These are phyloP conservation scores for Hypoxylon lienhwacheense DNA, from an alignment of 495 filamentous ascomycete genomes.

Conservation along the genomic window DNA sequence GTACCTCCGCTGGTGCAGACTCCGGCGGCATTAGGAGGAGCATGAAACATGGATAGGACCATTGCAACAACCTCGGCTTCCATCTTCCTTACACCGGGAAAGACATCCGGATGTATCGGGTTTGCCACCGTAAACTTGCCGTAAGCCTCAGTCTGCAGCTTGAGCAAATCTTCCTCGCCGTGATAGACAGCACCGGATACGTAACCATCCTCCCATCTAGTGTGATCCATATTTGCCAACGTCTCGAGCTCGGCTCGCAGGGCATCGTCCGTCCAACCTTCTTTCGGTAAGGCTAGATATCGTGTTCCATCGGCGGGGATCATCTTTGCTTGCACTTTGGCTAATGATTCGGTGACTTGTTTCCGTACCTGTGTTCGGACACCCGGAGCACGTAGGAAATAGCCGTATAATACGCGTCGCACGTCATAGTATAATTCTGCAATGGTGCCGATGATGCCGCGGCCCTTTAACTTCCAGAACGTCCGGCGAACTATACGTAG, in stretches of 20 bases:
- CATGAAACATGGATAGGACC: conserved; percentile 90
- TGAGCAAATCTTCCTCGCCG: conserved; percentile 79
- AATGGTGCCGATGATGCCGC: conserved; percentile 79
- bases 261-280: conserved; percentile 80
- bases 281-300: conserved; percentile 76
- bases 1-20: conserved; percentile 93
- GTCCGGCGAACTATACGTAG: conserved; percentile 81
- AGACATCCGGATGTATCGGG: conserved; percentile 98
- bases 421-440: conserved; percentile 68
- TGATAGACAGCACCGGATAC: conserved; percentile 98
- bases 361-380: conserved; percentile 79
- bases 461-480: conserved; percentile 81
- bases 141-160: conserved; percentile 89
- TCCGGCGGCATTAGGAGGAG: conserved; percentile 78
- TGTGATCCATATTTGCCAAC: conserved; percentile 85
- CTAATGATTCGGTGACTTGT: conserved; percentile 73
- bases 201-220: conserved; percentile 91
- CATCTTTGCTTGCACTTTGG: conserved; percentile 79
- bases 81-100: conserved; percentile 98
- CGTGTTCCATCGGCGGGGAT: conserved; percentile 72
- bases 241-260: conserved; percentile 78
- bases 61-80: conserved; percentile 97
- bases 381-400: conserved; percentile 83
- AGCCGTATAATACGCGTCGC: conserved; percentile 74
- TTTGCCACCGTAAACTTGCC: conserved; percentile 93